Evolutionary conservation across 495 filamentous ascomycete species (phyloP), one percentile per base, ranked within the genome.

Genomic region (Hyaloscypha bicolor): DNA sequence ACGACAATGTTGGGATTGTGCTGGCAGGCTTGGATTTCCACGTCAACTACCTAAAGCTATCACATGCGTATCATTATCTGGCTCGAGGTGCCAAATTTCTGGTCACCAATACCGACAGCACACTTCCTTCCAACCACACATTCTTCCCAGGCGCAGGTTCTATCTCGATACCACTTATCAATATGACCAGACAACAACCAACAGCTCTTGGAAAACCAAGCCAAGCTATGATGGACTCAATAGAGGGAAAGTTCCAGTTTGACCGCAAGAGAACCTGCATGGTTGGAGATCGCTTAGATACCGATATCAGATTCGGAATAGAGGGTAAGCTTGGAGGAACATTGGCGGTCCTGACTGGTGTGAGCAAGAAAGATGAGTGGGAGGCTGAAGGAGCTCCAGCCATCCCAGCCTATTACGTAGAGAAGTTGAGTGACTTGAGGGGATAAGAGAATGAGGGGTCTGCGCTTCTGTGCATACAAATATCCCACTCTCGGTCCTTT

Each of bases 181-280:
- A 90, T 76, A 94, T 94, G 88, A 80, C 72, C 11, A 88, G 84
- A 6, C 73, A 85, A 78, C 80, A 90, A 72, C 93, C 94, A 1
- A 74, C 92, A 39, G 87, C 91, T 6, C 77, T 97, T 55, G 95
- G 95, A 11, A 99, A 99, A 78, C 96, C 95, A 5, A 96, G 92
- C 70, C 92, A 97, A 81, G 94, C 93, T 12, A 98, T 99, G 95
- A 97, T 99, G 95, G 94, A 97, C 79, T 92, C 96, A 8, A 90
- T 99, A 73, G 94, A 98, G 82, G 94, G 94, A 37, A 97, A 94
- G 78, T 97, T 97, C 75, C 81, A 86, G 63, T 90, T 99, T 61
- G 92, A 98, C 75, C 86, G 93, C 48, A 87, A 81, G 55, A 87
- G 87, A 60, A 88, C 96, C 2, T 98, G 96, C 76, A 99, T 99